phyloP scores from a whole-genome alignment of 1,284 basidiomycete genomes.

The Ganoderma resinaceum region DNA sequence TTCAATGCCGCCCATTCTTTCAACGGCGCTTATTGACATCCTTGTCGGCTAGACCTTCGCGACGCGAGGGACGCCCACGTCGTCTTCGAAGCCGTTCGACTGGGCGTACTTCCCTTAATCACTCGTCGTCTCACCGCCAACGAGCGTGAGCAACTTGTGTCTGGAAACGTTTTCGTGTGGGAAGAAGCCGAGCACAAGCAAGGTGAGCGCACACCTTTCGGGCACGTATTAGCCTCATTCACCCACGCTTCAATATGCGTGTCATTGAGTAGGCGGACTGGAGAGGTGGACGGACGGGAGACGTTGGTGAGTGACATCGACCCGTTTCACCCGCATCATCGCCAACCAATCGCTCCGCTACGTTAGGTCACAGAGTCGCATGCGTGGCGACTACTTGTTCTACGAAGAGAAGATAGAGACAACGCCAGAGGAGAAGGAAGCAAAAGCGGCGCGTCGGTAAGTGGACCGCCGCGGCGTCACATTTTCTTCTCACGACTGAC shows the following conservation, averaged over 20 bases:
- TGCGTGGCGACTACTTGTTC: constrained; percentile 82
- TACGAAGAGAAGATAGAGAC: constrained; percentile 83
- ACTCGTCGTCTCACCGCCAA: constrained; percentile 68
- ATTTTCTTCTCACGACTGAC: constrained; percentile 24
- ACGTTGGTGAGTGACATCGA: constrained; percentile 57
- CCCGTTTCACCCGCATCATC: constrained; percentile 13
- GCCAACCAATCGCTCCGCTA: neutral
- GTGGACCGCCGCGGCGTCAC: constrained; percentile 24
- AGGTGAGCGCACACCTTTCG: constrained; percentile 31
- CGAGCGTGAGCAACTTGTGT: constrained; percentile 70
- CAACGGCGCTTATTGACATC: constrained; percentile 1
- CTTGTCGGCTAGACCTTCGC: constrained; percentile 60
- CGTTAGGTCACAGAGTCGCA: constrained; percentile 79
- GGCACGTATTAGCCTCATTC: constrained; percentile 10
- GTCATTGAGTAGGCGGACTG: constrained; percentile 56
- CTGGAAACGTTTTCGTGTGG: constrained; percentile 84
- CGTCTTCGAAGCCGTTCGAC: constrained; percentile 77
- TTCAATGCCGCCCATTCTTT: neutral
- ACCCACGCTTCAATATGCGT: constrained; percentile 27
- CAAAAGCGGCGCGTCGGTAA: constrained; percentile 75
- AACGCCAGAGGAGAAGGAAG: constrained; percentile 75
- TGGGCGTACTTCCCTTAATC: constrained; percentile 72
- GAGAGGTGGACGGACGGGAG: constrained; percentile 81
- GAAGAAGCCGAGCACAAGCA: constrained; percentile 79
- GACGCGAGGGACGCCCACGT: constrained; percentile 65